Percentiles rank a stretch among this genome's conserved stretches.
These are phyloP conservation scores for Schizothecium vesticola DNA, from an alignment of 495 filamentous ascomycete species.

Conservation along the genomic window DNA sequence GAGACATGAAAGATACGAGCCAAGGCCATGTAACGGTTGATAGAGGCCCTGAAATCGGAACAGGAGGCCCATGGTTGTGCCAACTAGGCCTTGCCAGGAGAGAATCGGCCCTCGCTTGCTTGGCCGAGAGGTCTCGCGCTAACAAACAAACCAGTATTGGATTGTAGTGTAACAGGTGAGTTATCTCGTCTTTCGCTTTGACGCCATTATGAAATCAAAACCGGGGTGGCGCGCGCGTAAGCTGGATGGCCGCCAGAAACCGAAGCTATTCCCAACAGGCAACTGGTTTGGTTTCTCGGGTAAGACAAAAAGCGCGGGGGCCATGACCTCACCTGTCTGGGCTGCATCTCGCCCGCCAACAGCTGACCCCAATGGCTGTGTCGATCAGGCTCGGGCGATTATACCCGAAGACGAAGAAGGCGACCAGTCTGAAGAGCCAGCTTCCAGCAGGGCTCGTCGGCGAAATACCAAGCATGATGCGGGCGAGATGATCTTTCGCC, in stretches of 20 bases:
- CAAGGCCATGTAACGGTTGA: no score
- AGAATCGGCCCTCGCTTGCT: no score
- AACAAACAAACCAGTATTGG: no score
- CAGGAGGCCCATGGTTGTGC: no score
- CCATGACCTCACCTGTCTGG: conserved; percentile 13
- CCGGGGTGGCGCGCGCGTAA: neutral
- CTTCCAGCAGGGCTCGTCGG: neutral
- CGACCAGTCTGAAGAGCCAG: neutral
- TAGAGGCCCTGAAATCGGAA: no score
- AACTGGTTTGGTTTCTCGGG: neutral
- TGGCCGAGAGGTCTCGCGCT: no score
- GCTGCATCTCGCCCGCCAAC: neutral
- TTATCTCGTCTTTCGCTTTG: neutral
- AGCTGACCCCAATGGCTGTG: neutral
- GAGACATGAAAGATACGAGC: no score
- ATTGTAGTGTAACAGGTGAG: neutral
- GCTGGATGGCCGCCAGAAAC: neutral
- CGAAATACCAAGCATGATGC: neutral
- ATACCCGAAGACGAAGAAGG: neutral
- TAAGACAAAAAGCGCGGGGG: neutral
- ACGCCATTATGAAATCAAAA: neutral
- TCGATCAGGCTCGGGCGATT: neutral
- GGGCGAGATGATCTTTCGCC: conserved; percentile 12
- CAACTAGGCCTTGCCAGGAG: no score
- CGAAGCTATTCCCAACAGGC: conserved; percentile 15